These are phyloP conservation scores for Ilex asprella DNA, from an alignment of 257 asterid genomes.

Conservation along the genomic window DNA sequence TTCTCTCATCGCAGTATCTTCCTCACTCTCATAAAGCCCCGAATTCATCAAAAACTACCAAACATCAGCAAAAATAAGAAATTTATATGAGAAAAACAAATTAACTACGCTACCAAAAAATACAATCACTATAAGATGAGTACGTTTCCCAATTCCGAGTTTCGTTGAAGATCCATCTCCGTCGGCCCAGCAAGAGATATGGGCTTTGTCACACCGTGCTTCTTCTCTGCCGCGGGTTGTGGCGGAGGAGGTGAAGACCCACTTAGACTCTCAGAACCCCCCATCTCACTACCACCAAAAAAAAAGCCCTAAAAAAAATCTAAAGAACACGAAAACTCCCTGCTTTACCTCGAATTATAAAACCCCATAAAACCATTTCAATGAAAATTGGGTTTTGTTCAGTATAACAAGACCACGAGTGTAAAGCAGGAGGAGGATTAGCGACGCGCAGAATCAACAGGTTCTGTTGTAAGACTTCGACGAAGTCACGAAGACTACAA, in stretches of 20 bases:
- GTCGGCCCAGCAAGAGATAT: conserved; percentile 22
- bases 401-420: too few relatives aligned
- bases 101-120: not conserved
- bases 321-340: too few relatives aligned
- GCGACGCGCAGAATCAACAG: too few relatives aligned
- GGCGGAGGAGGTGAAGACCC: not conserved
- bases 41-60: conserved; percentile 13
- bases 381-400: too few relatives aligned
- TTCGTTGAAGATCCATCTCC: conserved; percentile 20
- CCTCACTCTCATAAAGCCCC: conserved; percentile 14
- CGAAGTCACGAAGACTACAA: too few relatives aligned
- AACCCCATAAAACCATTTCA: too few relatives aligned
- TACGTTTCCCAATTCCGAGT: conserved; percentile 15
- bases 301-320: too few relatives aligned
- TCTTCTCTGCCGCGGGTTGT: conserved; percentile 8
- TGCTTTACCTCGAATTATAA: too few relatives aligned
- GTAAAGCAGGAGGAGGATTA: too few relatives aligned
- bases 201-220: conserved; percentile 18
- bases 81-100: conserved; percentile 1
- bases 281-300: not conserved
- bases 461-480: too few relatives aligned
- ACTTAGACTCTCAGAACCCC: conserved; percentile 16
- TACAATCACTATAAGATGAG: too few relatives aligned
- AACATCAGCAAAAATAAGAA: not conserved
- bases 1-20: conserved; percentile 18